Percentiles rank a stretch among this genome's conserved stretches.
These are phyloP conservation scores for Metrosideros polymorpha DNA, from an alignment of 441 rosid genomes.

Conservation along the genomic window DNA sequence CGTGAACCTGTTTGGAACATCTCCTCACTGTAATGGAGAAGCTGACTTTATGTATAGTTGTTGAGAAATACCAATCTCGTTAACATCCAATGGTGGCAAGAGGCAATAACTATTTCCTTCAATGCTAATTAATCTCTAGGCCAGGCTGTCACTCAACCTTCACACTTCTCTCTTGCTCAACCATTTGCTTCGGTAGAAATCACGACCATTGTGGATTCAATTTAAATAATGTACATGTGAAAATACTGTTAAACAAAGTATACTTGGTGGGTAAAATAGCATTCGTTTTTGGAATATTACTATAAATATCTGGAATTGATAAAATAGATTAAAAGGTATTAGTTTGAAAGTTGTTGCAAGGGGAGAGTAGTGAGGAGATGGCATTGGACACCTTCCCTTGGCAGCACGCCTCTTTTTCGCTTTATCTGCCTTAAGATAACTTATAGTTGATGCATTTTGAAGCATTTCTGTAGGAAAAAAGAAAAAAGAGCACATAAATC, in stretches of 20 bases:
- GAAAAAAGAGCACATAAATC: not conserved
- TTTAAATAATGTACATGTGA: not conserved
- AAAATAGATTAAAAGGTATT: not conserved
- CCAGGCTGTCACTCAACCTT: not conserved
- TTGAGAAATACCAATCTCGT: not conserved
- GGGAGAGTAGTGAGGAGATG: not conserved
- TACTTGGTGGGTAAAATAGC: not conserved
- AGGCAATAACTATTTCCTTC: not conserved
- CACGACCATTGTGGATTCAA: not conserved
- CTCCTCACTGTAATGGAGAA: not conserved
- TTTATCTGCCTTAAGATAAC: not conserved
- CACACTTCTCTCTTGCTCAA: not conserved
- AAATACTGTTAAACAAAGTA: not conserved
- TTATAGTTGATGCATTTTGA: not conserved
- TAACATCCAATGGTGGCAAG: not conserved
- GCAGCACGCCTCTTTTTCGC: not conserved
- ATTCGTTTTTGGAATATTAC: not conserved
- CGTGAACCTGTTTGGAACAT: not conserved
- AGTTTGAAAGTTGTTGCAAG: not conserved
- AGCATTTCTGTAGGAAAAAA: not conserved
- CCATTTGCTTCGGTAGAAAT: not conserved
- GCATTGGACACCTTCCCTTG: not conserved
- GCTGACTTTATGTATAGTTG: not conserved
- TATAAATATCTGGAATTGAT: not conserved
- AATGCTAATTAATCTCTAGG: not conserved